Conservation (phyloP, 805 yeast genomes). For the Lipomyces lipofer region DNA sequence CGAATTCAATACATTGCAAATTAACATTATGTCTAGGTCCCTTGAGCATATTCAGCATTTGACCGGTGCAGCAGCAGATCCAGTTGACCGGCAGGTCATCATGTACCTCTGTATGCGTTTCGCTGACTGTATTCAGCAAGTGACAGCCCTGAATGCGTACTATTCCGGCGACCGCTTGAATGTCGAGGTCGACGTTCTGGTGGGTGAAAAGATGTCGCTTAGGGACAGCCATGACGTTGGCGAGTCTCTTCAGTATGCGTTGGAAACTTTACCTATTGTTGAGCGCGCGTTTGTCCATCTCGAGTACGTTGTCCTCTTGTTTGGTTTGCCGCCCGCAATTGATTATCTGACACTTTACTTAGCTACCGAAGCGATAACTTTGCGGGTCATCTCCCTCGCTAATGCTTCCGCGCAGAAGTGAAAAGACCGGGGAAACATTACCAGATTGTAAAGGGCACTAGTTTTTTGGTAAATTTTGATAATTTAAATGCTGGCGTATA, state of each 20-base stretch:
- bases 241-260: conserved; percentile 76
- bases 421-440: neutral
- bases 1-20: conserved; percentile 29
- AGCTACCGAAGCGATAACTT: conserved; percentile 42
- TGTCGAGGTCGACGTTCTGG: conserved; percentile 74
- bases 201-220: conserved; percentile 51
- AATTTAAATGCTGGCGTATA: no score
- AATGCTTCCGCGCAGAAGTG: neutral
- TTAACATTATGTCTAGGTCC: conserved; percentile 45
- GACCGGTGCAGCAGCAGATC: conserved; percentile 70
- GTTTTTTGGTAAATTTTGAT: no score
- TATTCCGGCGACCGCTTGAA: conserved; percentile 76
- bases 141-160: conserved; percentile 68
- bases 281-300: conserved; percentile 82
- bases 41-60: conserved; percentile 72
- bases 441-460: neutral
- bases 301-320: conserved; percentile 47
- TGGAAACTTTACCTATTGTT: conserved; percentile 73
- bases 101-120: conserved; percentile 68
- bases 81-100: conserved; percentile 62
- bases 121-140: conserved; percentile 62
- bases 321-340: neutral
- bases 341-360: neutral
- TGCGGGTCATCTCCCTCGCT: conserved; percentile 40
- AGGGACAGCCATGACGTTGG: conserved; percentile 79